Evolutionary conservation across 2,329 filamentous ascomycete species (phyloP).

Genomic region (Davidsoniella neocaledoniae): DNA sequence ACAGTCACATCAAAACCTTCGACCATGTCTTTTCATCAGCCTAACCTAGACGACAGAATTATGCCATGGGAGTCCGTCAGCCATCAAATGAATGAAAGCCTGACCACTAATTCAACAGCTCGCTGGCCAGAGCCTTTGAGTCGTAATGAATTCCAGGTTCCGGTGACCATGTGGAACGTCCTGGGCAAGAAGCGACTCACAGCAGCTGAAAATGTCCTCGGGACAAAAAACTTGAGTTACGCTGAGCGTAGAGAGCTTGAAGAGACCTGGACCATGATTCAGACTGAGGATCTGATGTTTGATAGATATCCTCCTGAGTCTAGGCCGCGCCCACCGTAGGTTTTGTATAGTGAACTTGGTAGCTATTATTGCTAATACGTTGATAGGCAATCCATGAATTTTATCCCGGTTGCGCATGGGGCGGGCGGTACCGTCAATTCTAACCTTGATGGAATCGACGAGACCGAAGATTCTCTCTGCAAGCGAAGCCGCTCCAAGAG

Average conservation of each 20-base stretch:
- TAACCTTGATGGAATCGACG: constrained; percentile 8
- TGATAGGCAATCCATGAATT: constrained; percentile 6
- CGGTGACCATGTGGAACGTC: constrained; percentile 11
- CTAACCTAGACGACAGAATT: no score
- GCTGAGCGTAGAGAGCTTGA: constrained; percentile 11
- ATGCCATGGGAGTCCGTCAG: no score
- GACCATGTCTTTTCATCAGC: no score
- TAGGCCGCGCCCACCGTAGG: constrained; percentile 11
- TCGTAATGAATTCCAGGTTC: constrained; percentile 9
- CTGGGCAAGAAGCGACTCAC: constrained; percentile 6
- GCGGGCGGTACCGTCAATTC: constrained; percentile 5
- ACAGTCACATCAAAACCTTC: no score
- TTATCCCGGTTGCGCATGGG: constrained; percentile 5
- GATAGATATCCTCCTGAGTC: constrained; percentile 12
- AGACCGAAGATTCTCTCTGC: constrained; percentile 8
- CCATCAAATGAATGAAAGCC: not conserved
- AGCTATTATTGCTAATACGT: not conserved
- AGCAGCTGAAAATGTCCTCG: constrained; percentile 8
- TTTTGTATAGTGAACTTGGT: not conserved
- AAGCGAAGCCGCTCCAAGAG: not conserved
- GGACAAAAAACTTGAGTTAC: constrained; percentile 8
- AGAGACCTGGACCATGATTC: constrained; percentile 13
- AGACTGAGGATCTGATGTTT: constrained; percentile 11
- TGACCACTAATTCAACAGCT: constrained; percentile 7
- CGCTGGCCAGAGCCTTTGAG: constrained; percentile 11